Percentiles rank a stretch among this genome's conserved stretches.
These are phyloP conservation scores for Phyllosticta paracitricarpa DNA, from an alignment of 2,329 filamentous ascomycete genomes.

Conservation along the genomic window DNA sequence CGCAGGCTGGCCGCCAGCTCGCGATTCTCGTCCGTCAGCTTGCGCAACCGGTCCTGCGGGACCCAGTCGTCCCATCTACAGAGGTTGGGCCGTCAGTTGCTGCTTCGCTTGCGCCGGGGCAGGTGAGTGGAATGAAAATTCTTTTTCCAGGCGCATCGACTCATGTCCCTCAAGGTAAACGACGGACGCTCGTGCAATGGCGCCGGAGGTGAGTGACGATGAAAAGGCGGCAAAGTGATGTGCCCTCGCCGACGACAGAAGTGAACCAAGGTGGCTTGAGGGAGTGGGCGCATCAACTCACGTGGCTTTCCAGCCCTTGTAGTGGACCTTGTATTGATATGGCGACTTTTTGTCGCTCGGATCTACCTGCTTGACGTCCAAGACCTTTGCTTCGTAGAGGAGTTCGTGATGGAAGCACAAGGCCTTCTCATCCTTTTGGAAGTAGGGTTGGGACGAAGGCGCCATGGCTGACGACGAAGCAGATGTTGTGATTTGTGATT, in stretches of 20 bases:
- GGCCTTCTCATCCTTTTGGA: conserved; percentile 74
- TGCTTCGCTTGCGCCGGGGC: not conserved
- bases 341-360: conserved; percentile 59
- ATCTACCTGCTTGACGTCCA: conserved; percentile 61
- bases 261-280: not conserved
- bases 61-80: conserved; percentile 96
- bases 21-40: conserved; percentile 90
- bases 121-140: not conserved
- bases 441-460: conserved; percentile 44
- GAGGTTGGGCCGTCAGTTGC: not conserved
- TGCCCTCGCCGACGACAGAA: not conserved
- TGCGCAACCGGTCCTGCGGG: conserved; percentile 81
- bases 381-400: conserved; percentile 93
- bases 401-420: conserved; percentile 96
- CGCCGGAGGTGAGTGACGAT: not conserved
- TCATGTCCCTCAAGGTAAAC: not conserved
- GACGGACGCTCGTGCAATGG: not conserved
- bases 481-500: conserved; percentile 1
- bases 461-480: conserved; percentile 44
- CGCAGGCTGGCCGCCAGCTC: conserved; percentile 70
- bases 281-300: conserved; percentile 37
- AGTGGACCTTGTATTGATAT: conserved; percentile 87
- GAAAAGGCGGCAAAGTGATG: not conserved
- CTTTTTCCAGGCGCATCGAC: not conserved
- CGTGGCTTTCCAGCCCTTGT: conserved; percentile 99